These are phyloP conservation scores for Wickerhamiella spandovensis DNA, from an alignment of 805 yeast genomes.

Conservation along the genomic window DNA sequence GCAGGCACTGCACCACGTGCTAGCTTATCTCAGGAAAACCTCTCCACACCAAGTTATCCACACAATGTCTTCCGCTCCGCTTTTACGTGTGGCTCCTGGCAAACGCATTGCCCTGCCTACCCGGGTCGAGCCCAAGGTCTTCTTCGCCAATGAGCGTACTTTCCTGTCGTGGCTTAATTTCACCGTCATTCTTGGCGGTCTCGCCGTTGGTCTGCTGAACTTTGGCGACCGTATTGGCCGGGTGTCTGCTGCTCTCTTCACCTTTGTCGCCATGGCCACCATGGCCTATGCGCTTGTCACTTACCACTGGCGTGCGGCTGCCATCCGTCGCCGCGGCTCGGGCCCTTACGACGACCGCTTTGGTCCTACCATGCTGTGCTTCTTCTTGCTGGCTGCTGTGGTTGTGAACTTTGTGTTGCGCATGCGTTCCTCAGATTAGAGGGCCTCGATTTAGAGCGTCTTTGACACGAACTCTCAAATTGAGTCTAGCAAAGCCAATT, in stretches of 20 bases:
- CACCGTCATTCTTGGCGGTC: slow-evolving; percentile 94
- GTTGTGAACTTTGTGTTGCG: slow-evolving; percentile 84
- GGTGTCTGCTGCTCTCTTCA: slow-evolving; percentile 85
- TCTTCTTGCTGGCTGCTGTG: slow-evolving; percentile 85
- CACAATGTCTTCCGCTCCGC: slow-evolving; percentile 55
- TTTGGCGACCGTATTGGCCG: slow-evolving; percentile 93
- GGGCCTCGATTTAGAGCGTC: too few species aligned
- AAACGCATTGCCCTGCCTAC: slow-evolving; percentile 97
- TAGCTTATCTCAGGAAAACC: background rate
- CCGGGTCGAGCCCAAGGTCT: slow-evolving; percentile 96
- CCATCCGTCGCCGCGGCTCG: slow-evolving; percentile 91
- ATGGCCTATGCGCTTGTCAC: slow-evolving; percentile 93
- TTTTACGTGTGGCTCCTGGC: slow-evolving; percentile 59
- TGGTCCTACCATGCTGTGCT: slow-evolving; percentile 95
- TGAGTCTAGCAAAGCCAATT: too few species aligned
- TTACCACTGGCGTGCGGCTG: slow-evolving; percentile 99
- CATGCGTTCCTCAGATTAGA: slow-evolving; percentile 29
- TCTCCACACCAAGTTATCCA: background rate
- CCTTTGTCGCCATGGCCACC: slow-evolving; percentile 93
- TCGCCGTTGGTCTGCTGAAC: slow-evolving; percentile 89
- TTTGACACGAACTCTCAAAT: too few species aligned
- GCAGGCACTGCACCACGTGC: background rate
- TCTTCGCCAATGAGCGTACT: slow-evolving; percentile 97
- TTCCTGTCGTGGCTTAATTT: slow-evolving; percentile 96
- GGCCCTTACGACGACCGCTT: slow-evolving; percentile 99